phyloP scores from a whole-genome alignment of 2,329 filamentous ascomycete species.

The Alternaria postmessia region DNA sequence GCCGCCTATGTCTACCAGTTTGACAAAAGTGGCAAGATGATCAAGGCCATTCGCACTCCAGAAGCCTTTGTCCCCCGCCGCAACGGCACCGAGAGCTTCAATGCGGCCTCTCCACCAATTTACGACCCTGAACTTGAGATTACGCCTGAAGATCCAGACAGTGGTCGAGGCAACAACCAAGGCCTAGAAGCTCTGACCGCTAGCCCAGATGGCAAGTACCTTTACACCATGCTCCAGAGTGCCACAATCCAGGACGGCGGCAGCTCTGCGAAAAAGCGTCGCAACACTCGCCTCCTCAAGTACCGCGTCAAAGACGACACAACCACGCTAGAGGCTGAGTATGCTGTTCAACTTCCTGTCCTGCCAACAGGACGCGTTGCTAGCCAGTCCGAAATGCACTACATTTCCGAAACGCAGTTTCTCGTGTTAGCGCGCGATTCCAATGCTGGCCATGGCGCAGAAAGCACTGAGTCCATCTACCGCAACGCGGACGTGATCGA shows the following conservation, averaged over 20 bases:
- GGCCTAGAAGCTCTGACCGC: constrained; percentile 75
- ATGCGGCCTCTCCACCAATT: constrained; percentile 68
- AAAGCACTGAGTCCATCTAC: constrained; percentile 65
- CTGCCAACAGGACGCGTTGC: constrained; percentile 66
- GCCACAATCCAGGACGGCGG: constrained; percentile 64
- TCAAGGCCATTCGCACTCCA: constrained; percentile 70
- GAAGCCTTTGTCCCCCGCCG: constrained; percentile 70
- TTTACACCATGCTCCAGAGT: constrained; percentile 73
- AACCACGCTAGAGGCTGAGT: constrained; percentile 66
- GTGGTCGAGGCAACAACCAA: constrained; percentile 75
- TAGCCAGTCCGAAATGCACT: constrained; percentile 73
- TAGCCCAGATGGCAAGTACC: constrained; percentile 67
- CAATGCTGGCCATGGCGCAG: constrained; percentile 65
- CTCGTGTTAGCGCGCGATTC: constrained; percentile 72
- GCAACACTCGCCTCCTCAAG: constrained; percentile 68
- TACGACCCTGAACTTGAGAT: constrained; percentile 62
- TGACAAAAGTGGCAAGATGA: constrained; percentile 64
- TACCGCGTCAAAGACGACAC: constrained; percentile 65
- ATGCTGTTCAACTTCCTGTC: constrained; percentile 70
- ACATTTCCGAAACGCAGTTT: constrained; percentile 69
- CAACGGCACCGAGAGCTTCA: constrained; percentile 69
- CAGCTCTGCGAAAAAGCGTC: constrained; percentile 61
- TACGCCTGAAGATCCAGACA: constrained; percentile 64
- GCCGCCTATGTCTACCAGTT: constrained; percentile 77
- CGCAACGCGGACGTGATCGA: constrained; percentile 75